Base-by-base conservation (phyloP, 2,329 filamentous ascomycete genomes). In the Elsinoe arachidis region DNA sequence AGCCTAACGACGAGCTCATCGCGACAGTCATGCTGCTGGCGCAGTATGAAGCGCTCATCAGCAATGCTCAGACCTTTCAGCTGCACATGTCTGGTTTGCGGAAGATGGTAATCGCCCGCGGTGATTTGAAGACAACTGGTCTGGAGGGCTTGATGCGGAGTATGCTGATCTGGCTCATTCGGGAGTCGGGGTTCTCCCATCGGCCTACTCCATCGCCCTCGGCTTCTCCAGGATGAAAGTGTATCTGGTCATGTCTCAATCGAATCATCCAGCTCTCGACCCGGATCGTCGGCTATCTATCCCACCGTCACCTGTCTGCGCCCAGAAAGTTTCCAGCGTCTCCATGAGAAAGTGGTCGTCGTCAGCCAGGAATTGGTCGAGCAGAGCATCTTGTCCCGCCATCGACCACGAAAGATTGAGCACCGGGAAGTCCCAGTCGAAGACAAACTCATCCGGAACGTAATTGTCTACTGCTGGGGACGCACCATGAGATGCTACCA, bases 11-110 rank as follows among this genome's bases (percentile, higher is more conserved):
- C 61, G 71, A 71, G 12, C 60, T 78, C 34, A 72, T 79, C 51
- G 74, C 73, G 7, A 76, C 77, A 2, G 74, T 78, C 4, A 75
- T 74, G 33, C 76, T 78, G 60, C 76, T 80, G 75, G 77, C 76
- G 7, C 75, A 73, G 60, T 79, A 76, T 62, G 78, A 80, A 62
- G 76, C 76, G 14, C 73, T 78, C 60, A 77, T 74, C 61, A 76
- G 77, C 17, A 69, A 71, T 15, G 62, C 69, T 17, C 63, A 68
- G 3, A 68, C 70, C 11, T 79, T 75, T 58, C 65, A 70, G 52
- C 71, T 73, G 3, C 77, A 80, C 66, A 79, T 80, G 76, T 66
- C 67, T 1, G 76, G 73, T 3, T 65, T 79, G 19, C 60, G 63
- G 35, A 66, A 69, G n/a, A 74, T 78, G 66, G 66, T 80, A 10